Evolutionary conservation across 805 yeast species (phyloP), one percentile per base, ranked within the genome.

Genomic region (Saccharomycopsis guyanensis): DNA sequence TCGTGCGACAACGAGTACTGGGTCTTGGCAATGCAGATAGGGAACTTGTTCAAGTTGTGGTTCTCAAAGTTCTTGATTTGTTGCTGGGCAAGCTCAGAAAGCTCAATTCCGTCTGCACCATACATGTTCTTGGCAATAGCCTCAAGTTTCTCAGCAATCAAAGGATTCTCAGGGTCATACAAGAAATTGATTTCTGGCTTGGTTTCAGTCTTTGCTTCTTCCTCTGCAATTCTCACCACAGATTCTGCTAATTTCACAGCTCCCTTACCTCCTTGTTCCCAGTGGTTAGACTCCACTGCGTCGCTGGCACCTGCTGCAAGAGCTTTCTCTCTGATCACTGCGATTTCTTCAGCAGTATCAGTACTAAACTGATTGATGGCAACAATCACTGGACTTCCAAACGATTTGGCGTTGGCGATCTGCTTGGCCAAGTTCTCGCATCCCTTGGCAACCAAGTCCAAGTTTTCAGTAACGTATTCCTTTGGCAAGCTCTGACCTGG

Each of bases 221-320:
- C 64, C 8, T 55, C 56, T 23, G 84, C 76, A 25, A 94, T 91
- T 55, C 76, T 71, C 46, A 85, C 75, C 32, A 91, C 96, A 43
- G 93, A 84, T 55, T 82, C 65, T 38, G 97, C 97, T 49, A 91
- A 75, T 31, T 75, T 80, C 47, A 85, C 62, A 22, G 97, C 95
- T 47, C 97, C 97, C 51, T 68, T 67, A 54, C 97, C 97, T 69
- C 97, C 97, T 66, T 86, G 76, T 56, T 86, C 95, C 95, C 96
- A 91, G 66, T 91, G 97, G 66, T 82, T 84, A 4, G 96, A 78
- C 15, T 85, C 80, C 55, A 88, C 86, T 10, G 97, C 97, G 61
- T 81, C 94, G 53, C 73, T 72, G 7, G 97, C 97, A 56, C 97
- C 97, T n/a, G 96, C 95, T 58, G 75, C 76, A 41, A 82, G 57